These are phyloP conservation scores for Parietaria judaica DNA, from an alignment of 306 rosid genomes.

Conservation along the genomic window DNA sequence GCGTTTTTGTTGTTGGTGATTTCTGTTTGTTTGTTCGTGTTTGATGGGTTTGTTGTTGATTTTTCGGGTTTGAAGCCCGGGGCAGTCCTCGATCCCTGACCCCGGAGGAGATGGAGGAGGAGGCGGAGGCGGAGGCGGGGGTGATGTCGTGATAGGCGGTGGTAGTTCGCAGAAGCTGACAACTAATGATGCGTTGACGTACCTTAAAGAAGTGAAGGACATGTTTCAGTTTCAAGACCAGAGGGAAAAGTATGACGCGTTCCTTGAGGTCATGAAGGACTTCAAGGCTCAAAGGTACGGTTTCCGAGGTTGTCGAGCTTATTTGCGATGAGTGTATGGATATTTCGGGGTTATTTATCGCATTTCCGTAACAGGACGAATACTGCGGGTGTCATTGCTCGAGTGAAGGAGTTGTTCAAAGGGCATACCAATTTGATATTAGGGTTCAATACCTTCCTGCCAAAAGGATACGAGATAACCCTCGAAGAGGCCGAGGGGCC, in stretches of 20 bases:
- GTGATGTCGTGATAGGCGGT: slow-evolving; percentile 34
- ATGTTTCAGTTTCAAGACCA: slow-evolving; percentile 82
- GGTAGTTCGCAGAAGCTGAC: slow-evolving; percentile 62
- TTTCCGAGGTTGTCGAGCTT: slow-evolving; percentile 7
- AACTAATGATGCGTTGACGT: slow-evolving; percentile 68
- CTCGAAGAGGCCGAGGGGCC: slow-evolving; percentile 74
- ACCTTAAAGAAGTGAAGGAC: slow-evolving; percentile 80
- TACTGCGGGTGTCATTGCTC: slow-evolving; percentile 83
- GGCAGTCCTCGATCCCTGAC: slow-evolving; percentile 50
- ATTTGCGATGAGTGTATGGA: slow-evolving; percentile 9
- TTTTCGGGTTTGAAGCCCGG: slow-evolving; percentile 43
- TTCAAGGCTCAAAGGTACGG: slow-evolving; percentile 87
- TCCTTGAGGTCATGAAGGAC: slow-evolving; percentile 95
- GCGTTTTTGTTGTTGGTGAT: slow-evolving; percentile 15
- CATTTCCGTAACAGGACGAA: slow-evolving; percentile 57
- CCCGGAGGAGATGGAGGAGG: slow-evolving; percentile 37
- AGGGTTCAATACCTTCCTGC: slow-evolving; percentile 95
- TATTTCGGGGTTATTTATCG: slow-evolving; percentile 1
- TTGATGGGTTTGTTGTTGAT: slow-evolving; percentile 18
- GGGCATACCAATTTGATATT: slow-evolving; percentile 87
- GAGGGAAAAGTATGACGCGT: slow-evolving; percentile 67
- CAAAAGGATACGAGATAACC: slow-evolving; percentile 93
- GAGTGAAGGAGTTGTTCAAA: slow-evolving; percentile 92
- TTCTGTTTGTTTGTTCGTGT: background rate
- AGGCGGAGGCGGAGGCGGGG: slow-evolving; percentile 21